Evolutionary conservation across 2,329 filamentous ascomycete species (phyloP).

Genomic region (Plectosphaerella plurivora): DNA sequence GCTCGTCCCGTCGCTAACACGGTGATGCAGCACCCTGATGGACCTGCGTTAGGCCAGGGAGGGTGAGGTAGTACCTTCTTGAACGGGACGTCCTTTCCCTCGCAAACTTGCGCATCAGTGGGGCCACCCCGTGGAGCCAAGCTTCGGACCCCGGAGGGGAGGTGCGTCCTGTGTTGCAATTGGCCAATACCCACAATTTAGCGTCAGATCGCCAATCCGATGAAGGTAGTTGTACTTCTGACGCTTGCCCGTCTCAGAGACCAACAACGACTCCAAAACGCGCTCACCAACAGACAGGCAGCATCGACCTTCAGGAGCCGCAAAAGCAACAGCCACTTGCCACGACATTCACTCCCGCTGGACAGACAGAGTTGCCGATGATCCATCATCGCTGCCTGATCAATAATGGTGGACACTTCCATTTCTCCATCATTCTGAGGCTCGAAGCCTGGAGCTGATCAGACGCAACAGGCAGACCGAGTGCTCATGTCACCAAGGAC

Average conservation of each 20-base stretch:
- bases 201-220: neutral
- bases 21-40: neutral
- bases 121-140: neutral
- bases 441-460: no score
- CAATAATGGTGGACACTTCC: no score
- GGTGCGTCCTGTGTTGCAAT: neutral
- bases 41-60: neutral
- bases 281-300: no score
- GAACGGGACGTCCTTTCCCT: neutral
- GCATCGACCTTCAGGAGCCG: no score
- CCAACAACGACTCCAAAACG: no score
- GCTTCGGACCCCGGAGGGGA: neutral
- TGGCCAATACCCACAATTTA: neutral
- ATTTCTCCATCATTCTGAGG: no score
- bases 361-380: no score
- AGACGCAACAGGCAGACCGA: no score
- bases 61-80: neutral
- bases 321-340: no score
- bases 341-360: no score
- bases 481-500: no score
- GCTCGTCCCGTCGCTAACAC: neutral
- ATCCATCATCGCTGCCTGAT: no score
- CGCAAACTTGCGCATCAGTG: neutral
- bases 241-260: neutral
- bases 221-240: neutral